Percentiles rank a stretch among this genome's conserved stretches.
These are phyloP conservation scores for Thermomucor indicae-seudaticae DNA, from an alignment of 371 early-diverging fungal species.

Conservation along the genomic window DNA sequence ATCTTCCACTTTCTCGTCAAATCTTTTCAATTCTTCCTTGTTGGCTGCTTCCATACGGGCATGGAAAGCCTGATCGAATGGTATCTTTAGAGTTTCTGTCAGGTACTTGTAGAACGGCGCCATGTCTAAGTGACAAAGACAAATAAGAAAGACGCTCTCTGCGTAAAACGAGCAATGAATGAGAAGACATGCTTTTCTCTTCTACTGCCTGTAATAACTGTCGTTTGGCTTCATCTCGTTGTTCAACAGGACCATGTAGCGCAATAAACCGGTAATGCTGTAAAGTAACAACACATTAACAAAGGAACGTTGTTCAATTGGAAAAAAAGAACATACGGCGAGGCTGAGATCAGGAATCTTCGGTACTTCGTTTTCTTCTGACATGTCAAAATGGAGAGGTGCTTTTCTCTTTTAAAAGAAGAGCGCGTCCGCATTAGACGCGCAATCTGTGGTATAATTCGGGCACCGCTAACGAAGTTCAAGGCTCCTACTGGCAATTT, in stretches of 20 bases:
- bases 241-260: slow-evolving; percentile 58
- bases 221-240: slow-evolving; percentile 56
- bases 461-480: too few relatives aligned
- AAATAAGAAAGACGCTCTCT: too few relatives aligned
- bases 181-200: slow-evolving; percentile 70
- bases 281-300: slow-evolving; percentile 4
- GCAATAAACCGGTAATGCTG: slow-evolving; percentile 74
- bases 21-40: slow-evolving; percentile 64
- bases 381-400: slow-evolving; percentile 1
- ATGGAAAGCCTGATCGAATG: slow-evolving; percentile 52
- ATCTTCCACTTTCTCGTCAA: slow-evolving; percentile 83
- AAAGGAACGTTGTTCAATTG: not conserved
- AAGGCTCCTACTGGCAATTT: too few relatives aligned
- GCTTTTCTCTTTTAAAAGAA: too few relatives aligned
- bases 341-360: slow-evolving; percentile 78
- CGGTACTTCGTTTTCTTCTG: slow-evolving; percentile 56
- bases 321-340: slow-evolving; percentile 24
- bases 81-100: slow-evolving; percentile 59
- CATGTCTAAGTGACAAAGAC: slow-evolving; percentile 62
- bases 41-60: slow-evolving; percentile 63
- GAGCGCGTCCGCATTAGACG: too few relatives aligned
- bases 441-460: too few relatives aligned
- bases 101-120: slow-evolving; percentile 74
- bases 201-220: slow-evolving; percentile 62
- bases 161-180: too few relatives aligned